Evolutionary conservation across 805 yeast species (phyloP).

Genomic region (Blastobotrys attinorum): DNA sequence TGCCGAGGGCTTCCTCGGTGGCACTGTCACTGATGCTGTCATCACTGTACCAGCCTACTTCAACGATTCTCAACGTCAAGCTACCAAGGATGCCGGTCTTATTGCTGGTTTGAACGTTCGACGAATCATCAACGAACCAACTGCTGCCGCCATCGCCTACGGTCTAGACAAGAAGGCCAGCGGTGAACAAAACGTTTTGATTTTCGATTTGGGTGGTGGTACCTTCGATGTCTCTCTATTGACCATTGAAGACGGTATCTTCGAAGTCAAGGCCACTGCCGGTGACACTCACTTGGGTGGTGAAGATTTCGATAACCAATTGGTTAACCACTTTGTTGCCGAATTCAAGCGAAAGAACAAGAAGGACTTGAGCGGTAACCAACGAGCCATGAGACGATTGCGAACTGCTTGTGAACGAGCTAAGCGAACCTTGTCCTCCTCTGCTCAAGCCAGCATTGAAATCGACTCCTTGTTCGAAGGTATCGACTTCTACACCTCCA

Average conservation of each 20-base stretch:
- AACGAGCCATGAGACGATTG: constrained; percentile 96
- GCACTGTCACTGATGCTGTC: constrained; percentile 81
- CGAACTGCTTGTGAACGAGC: constrained; percentile 99
- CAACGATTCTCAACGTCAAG: constrained; percentile 97
- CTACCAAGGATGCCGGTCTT: constrained; percentile 95
- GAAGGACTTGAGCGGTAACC: constrained; percentile 87
- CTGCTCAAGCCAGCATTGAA: constrained; percentile 92
- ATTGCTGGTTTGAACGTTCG: constrained; percentile 93
- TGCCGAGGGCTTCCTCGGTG: constrained; percentile 86
- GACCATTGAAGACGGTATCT: constrained; percentile 91
- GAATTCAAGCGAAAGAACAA: constrained; percentile 98
- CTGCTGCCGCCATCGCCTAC: constrained; percentile 98
- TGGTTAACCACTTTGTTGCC: constrained; percentile 84
- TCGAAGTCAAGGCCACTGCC: constrained; percentile 93
- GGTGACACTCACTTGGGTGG: constrained; percentile 95
- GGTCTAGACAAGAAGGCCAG: constrained; percentile 67
- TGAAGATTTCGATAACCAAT: constrained; percentile 97
- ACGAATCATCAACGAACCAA: constrained; percentile 94
- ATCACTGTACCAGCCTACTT: constrained; percentile 96
- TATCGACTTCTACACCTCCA: constrained; percentile 90
- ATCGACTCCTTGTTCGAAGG: constrained; percentile 94
- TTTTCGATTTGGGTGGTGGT: constrained; percentile 98
- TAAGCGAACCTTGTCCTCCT: constrained; percentile 94
- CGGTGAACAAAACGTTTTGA: constrained; percentile 79
- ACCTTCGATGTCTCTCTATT: constrained; percentile 94